Evolutionary conservation across 1,139 yeast species (phyloP).

Genomic region (Yamadazyma dendronema): DNA sequence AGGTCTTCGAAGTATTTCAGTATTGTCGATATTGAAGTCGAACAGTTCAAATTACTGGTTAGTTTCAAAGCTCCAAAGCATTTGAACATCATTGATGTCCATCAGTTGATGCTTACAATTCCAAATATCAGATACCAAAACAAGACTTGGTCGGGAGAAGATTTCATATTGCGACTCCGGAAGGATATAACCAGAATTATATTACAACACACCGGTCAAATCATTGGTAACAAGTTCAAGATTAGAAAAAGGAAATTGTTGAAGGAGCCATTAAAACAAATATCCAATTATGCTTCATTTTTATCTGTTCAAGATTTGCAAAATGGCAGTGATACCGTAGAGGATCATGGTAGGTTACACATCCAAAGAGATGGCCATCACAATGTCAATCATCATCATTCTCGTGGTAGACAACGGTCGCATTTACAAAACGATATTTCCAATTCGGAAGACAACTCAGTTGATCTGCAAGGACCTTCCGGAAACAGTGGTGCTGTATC

Average conservation of each 20-base stretch:
- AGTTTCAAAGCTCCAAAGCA: slow-evolving; percentile 78
- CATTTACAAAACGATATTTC: not conserved
- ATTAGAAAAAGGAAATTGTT: slow-evolving; percentile 28
- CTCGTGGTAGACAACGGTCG: not conserved
- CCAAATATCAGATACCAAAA: slow-evolving; percentile 66
- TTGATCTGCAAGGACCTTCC: not conserved
- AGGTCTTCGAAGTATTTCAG: slow-evolving; percentile 69
- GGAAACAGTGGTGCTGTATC: slow-evolving; percentile 5
- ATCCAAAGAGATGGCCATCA: not conserved
- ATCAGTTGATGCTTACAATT: slow-evolving; percentile 59
- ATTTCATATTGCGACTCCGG: slow-evolving; percentile 60
- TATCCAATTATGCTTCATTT: slow-evolving; percentile 38
- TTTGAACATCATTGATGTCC: slow-evolving; percentile 67
- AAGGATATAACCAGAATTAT: slow-evolving; percentile 69
- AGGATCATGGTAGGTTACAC: slow-evolving; percentile 9
- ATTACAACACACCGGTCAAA: slow-evolving; percentile 73
- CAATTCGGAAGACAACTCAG: not conserved
- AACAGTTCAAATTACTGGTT: slow-evolving; percentile 53
- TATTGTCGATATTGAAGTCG: slow-evolving; percentile 57
- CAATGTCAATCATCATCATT: not conserved
- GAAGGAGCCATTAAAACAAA: slow-evolving; percentile 44
- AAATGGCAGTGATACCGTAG: slow-evolving; percentile 18
- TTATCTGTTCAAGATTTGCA: slow-evolving; percentile 43
- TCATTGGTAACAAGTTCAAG: slow-evolving; percentile 74
- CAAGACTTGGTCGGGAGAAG: slow-evolving; percentile 79